These are phyloP conservation scores for Trametes coccinea DNA, from an alignment of 768 basidiomycete species.

Conservation along the genomic window DNA sequence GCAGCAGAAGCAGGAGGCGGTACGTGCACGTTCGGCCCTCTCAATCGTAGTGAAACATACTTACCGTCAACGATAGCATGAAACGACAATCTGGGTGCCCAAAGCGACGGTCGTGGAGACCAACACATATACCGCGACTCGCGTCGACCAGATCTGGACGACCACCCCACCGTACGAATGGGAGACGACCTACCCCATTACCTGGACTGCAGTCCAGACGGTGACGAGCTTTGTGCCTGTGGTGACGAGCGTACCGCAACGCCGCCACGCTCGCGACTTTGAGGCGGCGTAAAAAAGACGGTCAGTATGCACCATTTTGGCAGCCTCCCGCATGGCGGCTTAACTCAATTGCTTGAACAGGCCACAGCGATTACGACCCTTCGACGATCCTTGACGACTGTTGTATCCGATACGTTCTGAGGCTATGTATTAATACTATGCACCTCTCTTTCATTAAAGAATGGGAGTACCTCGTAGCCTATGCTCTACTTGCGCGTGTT, in stretches of 20 bases:
- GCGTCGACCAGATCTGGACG: constrained; percentile 20
- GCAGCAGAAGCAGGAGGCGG: constrained; percentile 8
- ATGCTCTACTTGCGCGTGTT: too few species aligned
- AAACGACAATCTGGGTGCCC: constrained; percentile 20
- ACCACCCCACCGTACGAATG: constrained; percentile 17
- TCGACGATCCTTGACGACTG: background rate
- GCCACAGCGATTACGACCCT: background rate
- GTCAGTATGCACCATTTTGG: background rate
- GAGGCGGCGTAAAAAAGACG: constrained; percentile 7
- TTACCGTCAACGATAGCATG: background rate
- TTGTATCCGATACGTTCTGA: background rate
- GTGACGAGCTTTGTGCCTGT: constrained; percentile 14
- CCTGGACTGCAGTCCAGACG: constrained; percentile 16
- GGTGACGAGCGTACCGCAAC: constrained; percentile 7
- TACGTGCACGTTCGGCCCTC: background rate
- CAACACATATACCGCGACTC: constrained; percentile 18
- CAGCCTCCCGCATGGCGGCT: background rate
- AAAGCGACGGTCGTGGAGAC: constrained; percentile 17
- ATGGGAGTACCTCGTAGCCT: background rate
- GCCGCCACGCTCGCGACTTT: constrained; percentile 18
- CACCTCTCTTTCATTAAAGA: too few species aligned
- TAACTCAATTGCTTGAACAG: background rate
- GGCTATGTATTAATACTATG: background rate
- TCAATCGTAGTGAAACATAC: background rate
- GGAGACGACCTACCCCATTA: constrained; percentile 19